A percentile compares a stretch with the other conserved stretches of the same genome.
phyloP scores from a whole-genome alignment of 805 yeast genomes.

The Saccharomyces eubayanus region DNA sequence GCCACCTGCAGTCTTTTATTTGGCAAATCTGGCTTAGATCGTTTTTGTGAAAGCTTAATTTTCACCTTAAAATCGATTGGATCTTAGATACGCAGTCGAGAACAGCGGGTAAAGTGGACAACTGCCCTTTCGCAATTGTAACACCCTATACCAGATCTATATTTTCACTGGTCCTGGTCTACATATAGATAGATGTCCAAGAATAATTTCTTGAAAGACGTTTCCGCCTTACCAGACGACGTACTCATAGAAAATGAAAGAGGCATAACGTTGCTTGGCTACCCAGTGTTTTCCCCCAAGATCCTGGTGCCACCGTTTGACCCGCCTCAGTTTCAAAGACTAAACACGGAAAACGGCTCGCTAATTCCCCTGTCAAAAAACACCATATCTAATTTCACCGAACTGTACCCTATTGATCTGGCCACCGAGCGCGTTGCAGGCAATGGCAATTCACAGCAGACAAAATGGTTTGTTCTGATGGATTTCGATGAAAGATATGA shows the following conservation, averaged over 20 bases:
- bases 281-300: conserved; percentile 41
- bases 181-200: not conserved
- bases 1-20: not conserved
- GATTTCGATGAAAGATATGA: conserved; percentile 36
- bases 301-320: conserved; percentile 41
- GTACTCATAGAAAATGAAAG: conserved; percentile 47
- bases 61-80: not conserved
- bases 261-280: conserved; percentile 45
- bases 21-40: not conserved
- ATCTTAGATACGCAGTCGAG: conserved; percentile 4
- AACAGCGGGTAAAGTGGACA: conserved; percentile 14
- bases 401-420: conserved; percentile 15
- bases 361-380: conserved; percentile 11
- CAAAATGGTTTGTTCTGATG: conserved; percentile 68
- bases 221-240: conserved; percentile 26
- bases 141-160: not conserved
- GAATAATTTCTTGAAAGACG: conserved; percentile 1
- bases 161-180: not conserved
- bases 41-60: not conserved
- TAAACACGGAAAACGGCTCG: not conserved
- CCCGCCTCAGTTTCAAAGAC: conserved; percentile 34
- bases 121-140: not conserved
- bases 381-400: conserved; percentile 11
- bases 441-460: not conserved
- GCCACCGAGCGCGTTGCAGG: conserved; percentile 1